Percentiles rank a stretch among this genome's conserved stretches.
Conservation (phyloP, 257 asterid genomes). For the Osmanthus fragrans region DNA sequence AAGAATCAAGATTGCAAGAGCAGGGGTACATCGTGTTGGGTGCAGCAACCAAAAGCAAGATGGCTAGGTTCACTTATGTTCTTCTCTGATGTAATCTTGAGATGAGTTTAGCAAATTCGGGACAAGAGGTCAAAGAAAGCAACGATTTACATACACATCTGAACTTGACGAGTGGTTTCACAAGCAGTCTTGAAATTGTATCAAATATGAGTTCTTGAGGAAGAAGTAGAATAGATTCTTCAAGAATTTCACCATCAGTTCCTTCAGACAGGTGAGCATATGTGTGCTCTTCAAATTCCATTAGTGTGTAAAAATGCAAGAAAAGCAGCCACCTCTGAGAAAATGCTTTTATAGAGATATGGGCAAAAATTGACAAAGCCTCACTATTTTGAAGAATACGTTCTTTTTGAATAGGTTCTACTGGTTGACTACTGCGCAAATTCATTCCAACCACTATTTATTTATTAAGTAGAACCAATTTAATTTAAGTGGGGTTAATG, state of each 20-base stretch:
- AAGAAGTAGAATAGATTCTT: neutral
- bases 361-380: no score
- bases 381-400: no score
- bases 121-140: constrained; percentile 22
- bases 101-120: constrained; percentile 28
- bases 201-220: constrained; percentile 29
- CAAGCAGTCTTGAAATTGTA: constrained; percentile 37
- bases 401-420: no score
- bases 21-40: neutral
- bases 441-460: no score
- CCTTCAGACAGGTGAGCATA: neutral
- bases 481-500: no score
- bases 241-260: neutral
- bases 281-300: neutral
- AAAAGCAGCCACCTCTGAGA: no score
- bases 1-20: constrained; percentile 26
- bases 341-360: no score
- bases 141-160: constrained; percentile 24
- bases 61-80: constrained; percentile 13
- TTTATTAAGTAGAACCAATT: no score
- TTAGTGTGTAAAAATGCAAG: no score
- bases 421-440: no score
- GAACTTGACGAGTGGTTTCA: constrained; percentile 29
- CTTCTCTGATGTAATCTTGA: constrained; percentile 22
- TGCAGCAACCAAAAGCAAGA: constrained; percentile 16